Evolutionary conservation across 1,139 yeast species (phyloP), one percentile per base, ranked within the genome.

Genomic region (Zygosaccharomyces pseudobailii): DNA sequence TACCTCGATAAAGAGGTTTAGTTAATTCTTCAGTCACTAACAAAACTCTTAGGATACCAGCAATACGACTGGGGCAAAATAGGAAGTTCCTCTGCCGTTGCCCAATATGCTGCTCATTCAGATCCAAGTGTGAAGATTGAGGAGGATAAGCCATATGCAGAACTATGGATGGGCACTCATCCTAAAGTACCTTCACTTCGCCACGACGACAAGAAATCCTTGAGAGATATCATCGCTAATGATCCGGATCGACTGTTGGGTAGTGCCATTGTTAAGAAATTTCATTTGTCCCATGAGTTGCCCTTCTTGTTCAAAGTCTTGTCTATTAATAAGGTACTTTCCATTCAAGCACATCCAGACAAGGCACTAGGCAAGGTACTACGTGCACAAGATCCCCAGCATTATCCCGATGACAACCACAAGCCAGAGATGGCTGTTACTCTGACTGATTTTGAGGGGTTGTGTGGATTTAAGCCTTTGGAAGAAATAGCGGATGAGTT

Each of bases 371-470:
- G 87, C 34, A 81, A 78, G 39, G 79, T 79, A 55, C 75, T 92
- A 61, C 96, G 86, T 64, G 76, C 78, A 10, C 71, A 75, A 28
- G 97, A 92, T 70, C 97, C 98, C 47, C 82, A 82, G 60, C 87
- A 92, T 71, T 92, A 94, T 68, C 98, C 97, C 3, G 99, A 92
- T 70, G 95, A 82, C 66, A 92, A 92, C 73, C 99, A 92, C 71
- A 92, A 92, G 74, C 99, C 99, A 21, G 99, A 92, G 70, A 94
- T 92, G 97, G 97, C 98, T 45, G 82, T 92, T 66, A 98, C 98
- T 8, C 82, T 92, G 46, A 90, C 97, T 19, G 87, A 80, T 52
- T 92, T 92, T 61, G 97, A 92, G 72, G 98, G 97, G 0, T 90
- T 92, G 72, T 92, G 98, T 69, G 99, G 99, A 0, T 92, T 92